phyloP scores from a whole-genome alignment of 176 grass and related monocot genomes.

The Thalia dealbata region DNA sequence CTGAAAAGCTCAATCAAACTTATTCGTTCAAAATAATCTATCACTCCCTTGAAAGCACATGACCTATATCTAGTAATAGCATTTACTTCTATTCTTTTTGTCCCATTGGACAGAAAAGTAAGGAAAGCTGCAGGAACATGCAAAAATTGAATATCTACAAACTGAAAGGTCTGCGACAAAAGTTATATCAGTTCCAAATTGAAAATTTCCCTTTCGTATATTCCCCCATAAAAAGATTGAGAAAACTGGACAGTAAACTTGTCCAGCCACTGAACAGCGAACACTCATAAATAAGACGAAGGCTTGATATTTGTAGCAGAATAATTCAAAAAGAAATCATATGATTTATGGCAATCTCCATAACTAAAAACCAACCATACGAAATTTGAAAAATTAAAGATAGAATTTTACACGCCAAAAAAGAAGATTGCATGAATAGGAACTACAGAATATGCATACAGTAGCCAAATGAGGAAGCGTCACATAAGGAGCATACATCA shows the following conservation, averaged over 20 bases:
- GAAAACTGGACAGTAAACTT: neutral
- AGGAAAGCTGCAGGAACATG: neutral
- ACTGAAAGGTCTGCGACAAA: too few species aligned
- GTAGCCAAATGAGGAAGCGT: neutral
- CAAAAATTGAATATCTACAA: neutral
- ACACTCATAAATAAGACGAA: neutral
- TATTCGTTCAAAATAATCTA: neutral
- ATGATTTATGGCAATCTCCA: neutral
- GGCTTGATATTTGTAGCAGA: neutral
- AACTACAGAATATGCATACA: neutral
- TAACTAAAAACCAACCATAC: neutral
- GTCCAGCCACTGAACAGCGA: neutral
- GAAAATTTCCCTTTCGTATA: too few species aligned
- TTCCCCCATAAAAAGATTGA: too few species aligned
- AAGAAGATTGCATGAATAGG: neutral
- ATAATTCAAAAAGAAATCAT: neutral
- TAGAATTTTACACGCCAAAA: neutral
- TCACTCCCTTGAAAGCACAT: neutral
- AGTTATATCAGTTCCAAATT: too few species aligned
- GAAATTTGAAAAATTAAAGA: neutral
- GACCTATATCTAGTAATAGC: neutral
- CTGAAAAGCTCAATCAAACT: neutral
- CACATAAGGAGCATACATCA: neutral
- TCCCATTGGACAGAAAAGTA: neutral
- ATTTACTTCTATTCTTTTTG: neutral